Conservation (phyloP, 495 filamentous ascomycete species). For the Xylaria nigripes region DNA sequence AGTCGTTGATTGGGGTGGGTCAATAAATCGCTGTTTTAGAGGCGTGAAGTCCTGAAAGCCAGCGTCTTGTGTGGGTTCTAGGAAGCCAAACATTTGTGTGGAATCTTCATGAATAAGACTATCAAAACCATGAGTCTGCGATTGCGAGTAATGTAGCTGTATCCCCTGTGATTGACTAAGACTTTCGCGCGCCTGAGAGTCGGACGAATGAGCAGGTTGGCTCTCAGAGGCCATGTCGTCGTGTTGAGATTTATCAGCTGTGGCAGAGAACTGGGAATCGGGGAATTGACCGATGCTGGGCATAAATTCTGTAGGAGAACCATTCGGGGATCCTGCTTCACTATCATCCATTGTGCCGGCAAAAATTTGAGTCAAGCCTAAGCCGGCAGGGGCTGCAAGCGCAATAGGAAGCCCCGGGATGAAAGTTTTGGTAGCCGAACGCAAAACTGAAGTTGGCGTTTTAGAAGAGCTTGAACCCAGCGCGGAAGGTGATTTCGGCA, state of each 20-base stretch:
- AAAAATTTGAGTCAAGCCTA: constrained; percentile 86
- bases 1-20: constrained; percentile 57
- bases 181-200: constrained; percentile 26
- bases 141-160: constrained; percentile 44
- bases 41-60: constrained; percentile 57
- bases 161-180: constrained; percentile 45
- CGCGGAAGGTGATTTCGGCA: constrained; percentile 31
- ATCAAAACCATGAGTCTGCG: constrained; percentile 46
- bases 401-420: constrained; percentile 51
- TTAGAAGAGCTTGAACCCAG: constrained; percentile 32
- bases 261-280: constrained; percentile 42
- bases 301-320: constrained; percentile 31
- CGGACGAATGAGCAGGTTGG: constrained; percentile 35
- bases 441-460: constrained; percentile 45
- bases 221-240: constrained; percentile 59
- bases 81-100: constrained; percentile 52
- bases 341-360: constrained; percentile 80
- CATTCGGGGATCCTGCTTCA: constrained; percentile 25
- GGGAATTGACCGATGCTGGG: constrained; percentile 37
- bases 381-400: constrained; percentile 45
- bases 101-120: constrained; percentile 36
- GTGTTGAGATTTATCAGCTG: constrained; percentile 36
- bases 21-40: constrained; percentile 53
- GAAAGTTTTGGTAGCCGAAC: constrained; percentile 49
- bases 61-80: constrained; percentile 79